These are phyloP conservation scores for Grigorovia transvaalensis DNA, from an alignment of 805 yeast genomes.

Conservation along the genomic window DNA sequence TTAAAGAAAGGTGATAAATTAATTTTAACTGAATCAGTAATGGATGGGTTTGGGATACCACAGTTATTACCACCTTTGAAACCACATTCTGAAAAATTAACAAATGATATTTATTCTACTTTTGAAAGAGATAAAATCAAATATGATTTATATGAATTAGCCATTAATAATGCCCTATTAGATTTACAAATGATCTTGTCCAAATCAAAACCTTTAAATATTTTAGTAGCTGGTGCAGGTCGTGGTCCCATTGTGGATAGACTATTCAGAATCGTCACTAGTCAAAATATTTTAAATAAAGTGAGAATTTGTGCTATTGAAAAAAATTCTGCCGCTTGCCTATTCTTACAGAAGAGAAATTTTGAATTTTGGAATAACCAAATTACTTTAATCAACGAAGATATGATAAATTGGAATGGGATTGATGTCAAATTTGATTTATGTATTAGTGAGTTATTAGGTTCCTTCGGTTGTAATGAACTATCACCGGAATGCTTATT, in stretches of 20 bases:
- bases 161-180: slow-evolving; percentile 46
- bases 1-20: slow-evolving; percentile 27
- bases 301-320: slow-evolving; percentile 53
- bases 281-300: slow-evolving; percentile 10
- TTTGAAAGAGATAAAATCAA: slow-evolving; percentile 67
- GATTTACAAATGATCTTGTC: slow-evolving; percentile 20
- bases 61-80: slow-evolving; percentile 49
- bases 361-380: slow-evolving; percentile 39
- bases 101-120: slow-evolving; percentile 48
- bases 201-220: slow-evolving; percentile 19
- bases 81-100: slow-evolving; percentile 53
- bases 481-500: slow-evolving; percentile 72
- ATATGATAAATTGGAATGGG: slow-evolving; percentile 46
- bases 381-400: slow-evolving; percentile 45
- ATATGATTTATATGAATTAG: slow-evolving; percentile 57
- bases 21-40: slow-evolving; percentile 1
- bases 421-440: slow-evolving; percentile 37
- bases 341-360: slow-evolving; percentile 41
- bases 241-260: slow-evolving; percentile 69
- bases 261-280: slow-evolving; percentile 1
- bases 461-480: slow-evolving; percentile 91
- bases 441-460: slow-evolving; percentile 71
- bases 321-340: slow-evolving; percentile 53
- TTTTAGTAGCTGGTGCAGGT: slow-evolving; percentile 79
- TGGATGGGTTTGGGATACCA: slow-evolving; percentile 9